Percentiles rank a stretch among this genome's conserved stretches.
phyloP scores from a whole-genome alignment of 208 protist species.

The Giardia duodenalis region DNA sequence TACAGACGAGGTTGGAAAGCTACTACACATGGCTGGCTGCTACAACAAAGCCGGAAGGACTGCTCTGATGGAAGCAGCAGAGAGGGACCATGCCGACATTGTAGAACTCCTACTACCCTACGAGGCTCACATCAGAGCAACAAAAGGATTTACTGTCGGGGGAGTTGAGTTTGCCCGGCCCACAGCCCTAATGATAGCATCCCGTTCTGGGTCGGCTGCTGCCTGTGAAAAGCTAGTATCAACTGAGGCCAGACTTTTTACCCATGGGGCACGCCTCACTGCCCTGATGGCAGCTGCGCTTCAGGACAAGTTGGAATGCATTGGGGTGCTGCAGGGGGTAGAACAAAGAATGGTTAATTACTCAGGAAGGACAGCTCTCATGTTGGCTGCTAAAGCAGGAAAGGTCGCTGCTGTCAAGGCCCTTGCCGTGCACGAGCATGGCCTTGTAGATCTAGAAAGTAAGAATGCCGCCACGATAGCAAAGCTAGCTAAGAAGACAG shows the following conservation, averaged over 20 bases:
- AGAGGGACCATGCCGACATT: not conserved
- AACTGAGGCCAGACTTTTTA: not conserved
- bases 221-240: not conserved
- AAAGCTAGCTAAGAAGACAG: not conserved
- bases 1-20: not conserved
- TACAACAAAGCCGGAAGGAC: not conserved
- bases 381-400: not conserved
- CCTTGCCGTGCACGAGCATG: not conserved
- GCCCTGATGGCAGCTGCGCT: not conserved
- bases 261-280: not conserved
- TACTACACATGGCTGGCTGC: not conserved
- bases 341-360: not conserved
- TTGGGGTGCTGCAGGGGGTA: not conserved
- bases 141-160: not conserved
- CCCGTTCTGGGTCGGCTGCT: not conserved
- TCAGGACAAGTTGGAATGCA: not conserved
- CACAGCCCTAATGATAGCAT: not conserved
- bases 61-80: not conserved
- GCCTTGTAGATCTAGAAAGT: not conserved
- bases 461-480: constrained; percentile 1
- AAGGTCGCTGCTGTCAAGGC: not conserved
- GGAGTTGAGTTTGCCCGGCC: not conserved
- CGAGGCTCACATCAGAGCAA: not conserved
- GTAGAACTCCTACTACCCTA: not conserved
- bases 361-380: not conserved